A percentile compares a stretch with the other conserved stretches of the same genome.
These are phyloP conservation scores for Lasiodiplodia hormozganensis DNA, from an alignment of 2,329 filamentous ascomycete genomes.

Conservation along the genomic window DNA sequence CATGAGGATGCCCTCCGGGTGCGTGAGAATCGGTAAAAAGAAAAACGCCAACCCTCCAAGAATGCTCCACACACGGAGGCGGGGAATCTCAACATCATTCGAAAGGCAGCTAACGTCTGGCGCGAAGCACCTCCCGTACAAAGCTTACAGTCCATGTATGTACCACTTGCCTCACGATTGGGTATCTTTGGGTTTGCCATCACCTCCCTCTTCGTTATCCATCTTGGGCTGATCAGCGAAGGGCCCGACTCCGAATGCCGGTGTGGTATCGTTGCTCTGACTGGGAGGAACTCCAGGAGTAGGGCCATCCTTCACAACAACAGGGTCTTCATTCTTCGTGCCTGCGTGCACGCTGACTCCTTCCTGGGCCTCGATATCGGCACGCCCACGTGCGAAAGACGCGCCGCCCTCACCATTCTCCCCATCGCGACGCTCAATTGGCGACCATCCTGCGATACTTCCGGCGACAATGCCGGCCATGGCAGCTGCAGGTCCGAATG, in stretches of 20 bases:
- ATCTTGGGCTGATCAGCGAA: constrained; percentile 50
- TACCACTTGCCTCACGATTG: constrained; percentile 17
- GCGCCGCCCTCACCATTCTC: constrained; percentile 50
- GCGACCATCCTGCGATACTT: constrained; percentile 78
- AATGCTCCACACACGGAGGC: not conserved
- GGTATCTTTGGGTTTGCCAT: constrained; percentile 28
- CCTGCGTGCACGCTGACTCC: constrained; percentile 58
- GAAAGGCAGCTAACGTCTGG: constrained; percentile 8
- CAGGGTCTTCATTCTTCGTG: constrained; percentile 55
- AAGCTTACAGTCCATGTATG: constrained; percentile 8
- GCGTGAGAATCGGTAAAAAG: constrained; percentile 4
- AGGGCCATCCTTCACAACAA: constrained; percentile 44
- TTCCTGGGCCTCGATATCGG: constrained; percentile 52
- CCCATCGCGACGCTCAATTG: constrained; percentile 60
- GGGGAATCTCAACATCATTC: constrained; percentile 17
- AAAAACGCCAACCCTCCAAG: constrained; percentile 20
- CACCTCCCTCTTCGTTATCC: constrained; percentile 27
- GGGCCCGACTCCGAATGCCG: constrained; percentile 51
- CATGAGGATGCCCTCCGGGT: not conserved
- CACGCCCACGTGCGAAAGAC: constrained; percentile 46
- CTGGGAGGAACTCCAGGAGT: constrained; percentile 49
- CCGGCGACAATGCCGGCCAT: constrained; percentile 86
- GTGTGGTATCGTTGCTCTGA: constrained; percentile 53
- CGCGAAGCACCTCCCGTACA: not conserved
- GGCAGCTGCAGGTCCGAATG: constrained; percentile 75